Base-by-base conservation (phyloP, 805 yeast genomes). In the Helenozyma baotianmanensis region DNA sequence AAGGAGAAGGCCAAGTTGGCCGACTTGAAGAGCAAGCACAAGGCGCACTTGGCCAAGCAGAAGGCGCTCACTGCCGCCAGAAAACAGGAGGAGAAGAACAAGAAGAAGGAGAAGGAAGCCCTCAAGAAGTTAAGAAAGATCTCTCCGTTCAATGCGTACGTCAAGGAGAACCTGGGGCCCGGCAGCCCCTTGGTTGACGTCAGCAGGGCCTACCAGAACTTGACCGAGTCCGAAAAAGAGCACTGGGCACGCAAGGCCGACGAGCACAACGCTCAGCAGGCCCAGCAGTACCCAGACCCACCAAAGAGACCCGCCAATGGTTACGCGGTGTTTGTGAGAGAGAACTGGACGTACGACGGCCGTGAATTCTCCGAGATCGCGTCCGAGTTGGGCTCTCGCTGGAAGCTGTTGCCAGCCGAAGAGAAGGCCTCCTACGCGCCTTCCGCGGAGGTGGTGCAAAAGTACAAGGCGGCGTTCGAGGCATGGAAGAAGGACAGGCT, bases 401-500 rank as follows among this genome's bases (percentile, higher is more conserved):
- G 70, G 69, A 55, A 45, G 23, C 27, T 18, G n/a, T 51, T 64
- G 46, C 29, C 56, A 23, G 41, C 25, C 2, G 45, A 21, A 7
- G 64, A 63, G 42, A 63, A 62, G 49, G 35, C 30, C 7, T 25
- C 39, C 5, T 63, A 55, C 40, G 39, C 39, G 7, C 40, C 47
- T 9, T 21, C 53, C 9, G 40, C 45, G n/a, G 38, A 32, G 17
- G 55, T 36, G 9, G 40, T 43, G 39, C 48, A 45, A 2, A 39
- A 40, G 4, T 58, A 53, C 42, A 36, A 43, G 16, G 32, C 37
- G 27, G 49, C 43, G 14, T 47, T 53, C 30, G 43, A 49, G n/a
- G 38, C 36, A 2, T 65, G 72, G 72, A 51, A 46, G 23, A 42
- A 45, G 9, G 37, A 50, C 15, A 55, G 70, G 45, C 25, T 60